phyloP scores from a whole-genome alignment of 2,329 filamentous ascomycete genomes.

The Sporothrix brasiliensis region DNA sequence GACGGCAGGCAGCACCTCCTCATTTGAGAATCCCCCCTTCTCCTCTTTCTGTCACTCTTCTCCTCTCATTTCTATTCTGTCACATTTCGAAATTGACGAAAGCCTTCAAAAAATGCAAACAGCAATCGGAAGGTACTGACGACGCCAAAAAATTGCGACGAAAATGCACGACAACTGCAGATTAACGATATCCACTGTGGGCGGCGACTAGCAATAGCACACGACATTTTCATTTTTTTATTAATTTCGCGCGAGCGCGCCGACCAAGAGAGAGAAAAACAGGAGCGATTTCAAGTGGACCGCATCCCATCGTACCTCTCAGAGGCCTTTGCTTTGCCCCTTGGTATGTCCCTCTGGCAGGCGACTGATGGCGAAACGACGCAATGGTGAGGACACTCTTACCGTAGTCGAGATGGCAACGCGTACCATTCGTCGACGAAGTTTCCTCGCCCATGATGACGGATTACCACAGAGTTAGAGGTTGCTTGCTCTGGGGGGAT shows the following conservation, averaged over 20 bases:
- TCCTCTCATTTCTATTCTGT: not conserved
- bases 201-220: slow-evolving; percentile 14
- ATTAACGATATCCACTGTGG: not conserved
- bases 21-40: slow-evolving; percentile 7
- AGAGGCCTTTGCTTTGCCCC: slow-evolving; percentile 5
- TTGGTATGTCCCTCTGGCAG: slow-evolving; percentile 4
- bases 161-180: slow-evolving; percentile 8
- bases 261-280: not conserved
- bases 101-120: not conserved
- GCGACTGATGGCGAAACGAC: not conserved
- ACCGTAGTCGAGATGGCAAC: not conserved
- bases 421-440: not conserved
- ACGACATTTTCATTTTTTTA: not conserved
- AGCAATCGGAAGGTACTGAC: not conserved
- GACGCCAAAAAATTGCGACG: not conserved
- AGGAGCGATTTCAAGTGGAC: slow-evolving; percentile 26
- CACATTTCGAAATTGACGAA: not conserved
- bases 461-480: not conserved
- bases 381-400: not conserved
- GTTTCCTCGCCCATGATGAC: not conserved
- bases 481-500: not conserved
- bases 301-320: slow-evolving; percentile 1
- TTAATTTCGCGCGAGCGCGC: not conserved
- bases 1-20: slow-evolving; percentile 22
- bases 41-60: not conserved